Evolutionary conservation across 108 stramenopile genomes (phyloP).

Genomic region (Nannochloropsis granulata): DNA sequence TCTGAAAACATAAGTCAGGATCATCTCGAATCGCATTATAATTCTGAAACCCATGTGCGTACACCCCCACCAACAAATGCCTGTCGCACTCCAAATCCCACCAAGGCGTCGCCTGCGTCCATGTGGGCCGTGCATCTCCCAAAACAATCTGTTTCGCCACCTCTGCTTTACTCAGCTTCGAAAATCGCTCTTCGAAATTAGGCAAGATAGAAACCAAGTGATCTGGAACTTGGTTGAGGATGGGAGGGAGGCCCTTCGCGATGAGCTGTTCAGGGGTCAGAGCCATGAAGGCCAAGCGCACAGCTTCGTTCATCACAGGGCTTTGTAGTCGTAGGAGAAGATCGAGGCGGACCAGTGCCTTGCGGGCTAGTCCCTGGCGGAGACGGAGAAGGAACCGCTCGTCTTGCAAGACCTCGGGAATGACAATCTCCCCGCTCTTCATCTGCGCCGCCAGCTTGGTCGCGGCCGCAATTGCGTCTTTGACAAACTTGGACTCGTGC

Average conservation of each 20-base stretch:
- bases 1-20: slow-evolving; percentile 8
- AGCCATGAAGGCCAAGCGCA: neutral
- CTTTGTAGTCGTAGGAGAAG: slow-evolving; percentile 9
- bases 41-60: slow-evolving; percentile 30
- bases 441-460: neutral
- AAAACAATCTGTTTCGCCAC: slow-evolving; percentile 17
- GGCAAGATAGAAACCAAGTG: neutral
- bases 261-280: neutral
- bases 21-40: slow-evolving; percentile 25
- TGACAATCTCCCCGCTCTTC: neutral
- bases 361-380: neutral
- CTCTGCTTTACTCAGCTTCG: slow-evolving; percentile 4
- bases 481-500: neutral
- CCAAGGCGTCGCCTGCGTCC: slow-evolving; percentile 29
- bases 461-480: neutral
- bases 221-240: neutral
- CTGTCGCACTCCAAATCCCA: slow-evolving; percentile 38
- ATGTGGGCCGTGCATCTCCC: slow-evolving; percentile 23
- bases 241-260: neutral
- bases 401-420: neutral
- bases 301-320: neutral
- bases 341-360: slow-evolving; percentile 18
- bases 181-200: slow-evolving; percentile 4
- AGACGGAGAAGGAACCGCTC: neutral
- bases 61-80: slow-evolving; percentile 30